Conservation (phyloP, 148 eudicot genomes). For the Fallopia convolvulus region DNA sequence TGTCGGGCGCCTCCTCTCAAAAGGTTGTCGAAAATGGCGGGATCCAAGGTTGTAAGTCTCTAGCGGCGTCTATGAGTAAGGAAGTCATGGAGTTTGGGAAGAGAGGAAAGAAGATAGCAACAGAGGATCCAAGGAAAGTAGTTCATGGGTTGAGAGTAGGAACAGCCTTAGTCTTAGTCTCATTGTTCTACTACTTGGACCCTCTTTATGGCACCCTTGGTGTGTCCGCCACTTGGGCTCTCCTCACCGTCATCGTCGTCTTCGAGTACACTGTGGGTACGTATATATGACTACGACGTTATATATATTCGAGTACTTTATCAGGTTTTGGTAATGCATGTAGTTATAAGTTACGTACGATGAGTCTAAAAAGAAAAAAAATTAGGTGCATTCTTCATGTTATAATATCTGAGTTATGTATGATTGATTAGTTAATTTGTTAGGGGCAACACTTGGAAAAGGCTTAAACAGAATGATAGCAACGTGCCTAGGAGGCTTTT, state of each 20-base stretch:
- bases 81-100: no score
- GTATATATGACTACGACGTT: no score
- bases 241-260: constrained; percentile 10
- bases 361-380: no score
- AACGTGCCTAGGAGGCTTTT: constrained; percentile 37
- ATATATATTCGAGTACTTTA: no score
- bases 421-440: background rate
- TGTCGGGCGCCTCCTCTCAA: no score
- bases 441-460: constrained; percentile 57
- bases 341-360: no score
- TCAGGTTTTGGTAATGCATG: no score
- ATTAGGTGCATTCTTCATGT: background rate
- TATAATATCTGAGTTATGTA: background rate
- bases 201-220: constrained; percentile 4
- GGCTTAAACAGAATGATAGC: constrained; percentile 48
- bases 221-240: constrained; percentile 1
- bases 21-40: no score
- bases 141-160: constrained; percentile 8
- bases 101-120: background rate
- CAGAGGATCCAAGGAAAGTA: constrained; percentile 8
- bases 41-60: no score
- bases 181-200: constrained; percentile 2
- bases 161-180: background rate
- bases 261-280: constrained; percentile 7
- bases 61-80: no score